These are phyloP conservation scores for Bipolaris sorokiniana DNA, from an alignment of 2,329 filamentous ascomycete species.

Conservation along the genomic window DNA sequence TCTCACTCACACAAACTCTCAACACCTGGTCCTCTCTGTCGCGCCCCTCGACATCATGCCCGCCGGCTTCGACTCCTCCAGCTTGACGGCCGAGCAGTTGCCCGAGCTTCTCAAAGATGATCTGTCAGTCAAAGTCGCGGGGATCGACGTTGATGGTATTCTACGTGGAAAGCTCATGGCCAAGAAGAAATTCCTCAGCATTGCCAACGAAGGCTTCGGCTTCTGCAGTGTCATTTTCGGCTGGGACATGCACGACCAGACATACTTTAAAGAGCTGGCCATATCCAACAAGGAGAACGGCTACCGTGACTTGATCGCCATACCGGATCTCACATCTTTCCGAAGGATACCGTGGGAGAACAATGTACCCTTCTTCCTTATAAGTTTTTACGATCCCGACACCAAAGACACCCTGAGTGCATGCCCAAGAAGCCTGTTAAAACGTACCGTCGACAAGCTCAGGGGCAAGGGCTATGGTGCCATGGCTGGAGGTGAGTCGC, in stretches of 20 bases:
- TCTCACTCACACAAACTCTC: neutral
- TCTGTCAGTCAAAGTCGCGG: conserved; percentile 82
- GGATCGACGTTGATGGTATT: conserved; percentile 84
- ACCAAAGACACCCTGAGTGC: conserved; percentile 73
- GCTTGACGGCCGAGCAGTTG: conserved; percentile 69
- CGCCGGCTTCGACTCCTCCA: conserved; percentile 27
- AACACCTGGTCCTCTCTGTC: neutral
- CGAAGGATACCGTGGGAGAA: conserved; percentile 90
- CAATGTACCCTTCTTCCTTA: conserved; percentile 82
- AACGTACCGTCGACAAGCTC: conserved; percentile 70
- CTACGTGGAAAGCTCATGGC: conserved; percentile 89
- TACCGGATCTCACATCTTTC: conserved; percentile 78
- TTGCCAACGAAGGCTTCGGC: conserved; percentile 81
- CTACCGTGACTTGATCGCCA: conserved; percentile 82
- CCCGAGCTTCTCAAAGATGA: conserved; percentile 72
- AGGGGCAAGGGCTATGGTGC: conserved; percentile 74
- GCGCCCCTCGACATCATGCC: conserved; percentile 14
- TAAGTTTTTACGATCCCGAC: conserved; percentile 84
- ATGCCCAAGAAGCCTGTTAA: conserved; percentile 79
- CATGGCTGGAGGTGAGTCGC: conserved; percentile 80
- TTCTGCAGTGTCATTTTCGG: conserved; percentile 95
- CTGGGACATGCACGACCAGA: conserved; percentile 96
- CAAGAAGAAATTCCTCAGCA: conserved; percentile 88
- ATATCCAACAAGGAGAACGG: conserved; percentile 92
- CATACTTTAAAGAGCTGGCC: conserved; percentile 82